Percentiles rank a stretch among this genome's conserved stretches.
phyloP scores from a whole-genome alignment of 148 eudicot genomes.

The Rhododendron williamsianum region DNA sequence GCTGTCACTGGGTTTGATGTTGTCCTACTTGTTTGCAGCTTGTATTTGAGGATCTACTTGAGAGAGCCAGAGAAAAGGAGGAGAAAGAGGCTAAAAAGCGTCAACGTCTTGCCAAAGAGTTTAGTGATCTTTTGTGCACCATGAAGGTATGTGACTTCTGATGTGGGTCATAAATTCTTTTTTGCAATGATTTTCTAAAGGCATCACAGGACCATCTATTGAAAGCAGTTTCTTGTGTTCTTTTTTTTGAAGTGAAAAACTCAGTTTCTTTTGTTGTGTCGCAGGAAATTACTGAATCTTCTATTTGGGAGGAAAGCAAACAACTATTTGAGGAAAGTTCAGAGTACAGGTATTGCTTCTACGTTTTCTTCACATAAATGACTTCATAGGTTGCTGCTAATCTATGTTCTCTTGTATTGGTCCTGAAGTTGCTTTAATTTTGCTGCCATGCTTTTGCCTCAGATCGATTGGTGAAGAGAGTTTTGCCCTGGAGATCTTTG shows the following conservation, averaged over 20 bases:
- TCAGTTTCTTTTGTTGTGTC: conserved; percentile 9
- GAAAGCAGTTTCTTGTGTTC: background rate
- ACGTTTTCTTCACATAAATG: background rate
- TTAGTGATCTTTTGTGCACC: conserved; percentile 58
- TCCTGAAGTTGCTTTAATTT: background rate
- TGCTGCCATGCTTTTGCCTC: background rate
- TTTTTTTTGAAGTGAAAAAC: background rate
- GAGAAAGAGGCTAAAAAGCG: conserved; percentile 94
- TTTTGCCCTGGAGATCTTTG: conserved; percentile 63
- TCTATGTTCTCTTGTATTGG: background rate
- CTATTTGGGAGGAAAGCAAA: conserved; percentile 84
- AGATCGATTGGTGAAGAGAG: conserved; percentile 79
- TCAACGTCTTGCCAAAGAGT: conserved; percentile 75
- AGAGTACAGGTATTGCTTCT: conserved; percentile 60
- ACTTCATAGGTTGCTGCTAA: background rate
- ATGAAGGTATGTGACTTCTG: conserved; percentile 46
- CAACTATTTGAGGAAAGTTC: conserved; percentile 72
- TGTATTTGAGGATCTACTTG: conserved; percentile 81
- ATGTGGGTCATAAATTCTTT: background rate
- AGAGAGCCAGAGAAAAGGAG: conserved; percentile 89
- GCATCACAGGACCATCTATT: background rate
- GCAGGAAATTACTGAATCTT: conserved; percentile 69
- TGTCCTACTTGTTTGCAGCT: conserved; percentile 46
- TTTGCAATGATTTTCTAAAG: background rate
- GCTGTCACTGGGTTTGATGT: background rate